These are phyloP conservation scores for Dioszegia aurantiaca DNA, from an alignment of 768 basidiomycete genomes.

Conservation along the genomic window DNA sequence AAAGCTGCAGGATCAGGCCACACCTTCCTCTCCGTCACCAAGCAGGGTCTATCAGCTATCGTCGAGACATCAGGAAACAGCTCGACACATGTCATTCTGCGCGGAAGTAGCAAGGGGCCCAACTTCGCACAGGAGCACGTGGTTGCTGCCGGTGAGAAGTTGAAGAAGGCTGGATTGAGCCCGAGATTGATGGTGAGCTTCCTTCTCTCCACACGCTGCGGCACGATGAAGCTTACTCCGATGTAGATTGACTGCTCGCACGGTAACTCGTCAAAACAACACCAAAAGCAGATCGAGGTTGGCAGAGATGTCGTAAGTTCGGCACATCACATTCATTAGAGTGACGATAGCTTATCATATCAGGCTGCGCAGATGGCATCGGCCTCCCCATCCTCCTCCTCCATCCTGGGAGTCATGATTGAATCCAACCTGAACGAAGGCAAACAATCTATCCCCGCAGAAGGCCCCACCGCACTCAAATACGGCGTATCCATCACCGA, in stretches of 20 bases:
- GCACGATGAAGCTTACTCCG: not conserved
- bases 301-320: constrained; percentile 25
- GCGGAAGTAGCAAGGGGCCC: constrained; percentile 84
- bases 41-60: constrained; percentile 70
- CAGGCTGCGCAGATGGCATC: constrained; percentile 63
- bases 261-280: constrained; percentile 94
- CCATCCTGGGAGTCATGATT: constrained; percentile 94
- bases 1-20: constrained; percentile 85
- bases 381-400: constrained; percentile 57
- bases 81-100: constrained; percentile 87
- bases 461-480: constrained; percentile 58
- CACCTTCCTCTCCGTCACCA: constrained; percentile 94
- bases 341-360: constrained; percentile 56
- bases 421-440: constrained; percentile 92
- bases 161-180: constrained; percentile 72
- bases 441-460: constrained; percentile 77
- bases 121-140: constrained; percentile 82
- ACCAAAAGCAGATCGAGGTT: constrained; percentile 78
- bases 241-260: constrained; percentile 58
- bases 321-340: constrained; percentile 55
- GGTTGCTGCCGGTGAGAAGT: constrained; percentile 67
- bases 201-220: not conserved
- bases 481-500: constrained; percentile 52
- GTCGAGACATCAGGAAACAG: constrained; percentile 93
- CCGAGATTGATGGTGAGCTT: constrained; percentile 77